phyloP scores from a whole-genome alignment of 2,329 filamentous ascomycete genomes.

The Fusarium denticulatum region DNA sequence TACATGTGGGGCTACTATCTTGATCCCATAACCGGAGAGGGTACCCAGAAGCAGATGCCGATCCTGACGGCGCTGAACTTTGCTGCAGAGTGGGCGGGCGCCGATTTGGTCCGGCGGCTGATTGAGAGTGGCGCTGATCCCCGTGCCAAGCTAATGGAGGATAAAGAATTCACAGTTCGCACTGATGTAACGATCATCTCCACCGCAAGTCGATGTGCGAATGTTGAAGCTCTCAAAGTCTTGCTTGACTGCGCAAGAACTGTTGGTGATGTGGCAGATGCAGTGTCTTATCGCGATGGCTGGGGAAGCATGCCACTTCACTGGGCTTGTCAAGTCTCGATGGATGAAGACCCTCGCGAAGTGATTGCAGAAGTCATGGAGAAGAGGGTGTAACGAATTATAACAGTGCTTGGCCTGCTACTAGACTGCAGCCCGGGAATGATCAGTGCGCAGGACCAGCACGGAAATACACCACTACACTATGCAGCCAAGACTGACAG shows the following conservation, averaged over 20 bases:
- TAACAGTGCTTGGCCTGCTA: rapidly evolving
- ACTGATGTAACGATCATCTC: background rate
- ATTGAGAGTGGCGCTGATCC: background rate
- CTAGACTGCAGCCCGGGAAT: rapidly evolving
- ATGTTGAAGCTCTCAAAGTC: background rate
- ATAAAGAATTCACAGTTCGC: background rate
- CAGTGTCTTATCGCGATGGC: background rate
- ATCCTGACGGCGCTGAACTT: rapidly evolving
- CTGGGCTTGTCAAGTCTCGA: background rate
- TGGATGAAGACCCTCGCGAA: background rate
- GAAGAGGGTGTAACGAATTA: rapidly evolving
- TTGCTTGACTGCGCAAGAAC: background rate
- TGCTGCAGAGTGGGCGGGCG: background rate
- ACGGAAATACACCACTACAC: background rate
- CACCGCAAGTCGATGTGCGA: background rate
- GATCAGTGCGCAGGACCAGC: background rate
- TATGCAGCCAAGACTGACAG: background rate
- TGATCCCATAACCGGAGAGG: background rate
- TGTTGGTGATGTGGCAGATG: rapidly evolving
- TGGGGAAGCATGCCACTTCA: background rate
- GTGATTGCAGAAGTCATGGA: rapidly evolving
- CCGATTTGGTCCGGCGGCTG: background rate
- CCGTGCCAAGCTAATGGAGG: background rate
- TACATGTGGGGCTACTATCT: rapidly evolving
- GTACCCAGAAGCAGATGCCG: rapidly evolving